Evolutionary conservation across 441 rosid genomes (phyloP).

Genomic region (Lagerstroemia fauriei): DNA sequence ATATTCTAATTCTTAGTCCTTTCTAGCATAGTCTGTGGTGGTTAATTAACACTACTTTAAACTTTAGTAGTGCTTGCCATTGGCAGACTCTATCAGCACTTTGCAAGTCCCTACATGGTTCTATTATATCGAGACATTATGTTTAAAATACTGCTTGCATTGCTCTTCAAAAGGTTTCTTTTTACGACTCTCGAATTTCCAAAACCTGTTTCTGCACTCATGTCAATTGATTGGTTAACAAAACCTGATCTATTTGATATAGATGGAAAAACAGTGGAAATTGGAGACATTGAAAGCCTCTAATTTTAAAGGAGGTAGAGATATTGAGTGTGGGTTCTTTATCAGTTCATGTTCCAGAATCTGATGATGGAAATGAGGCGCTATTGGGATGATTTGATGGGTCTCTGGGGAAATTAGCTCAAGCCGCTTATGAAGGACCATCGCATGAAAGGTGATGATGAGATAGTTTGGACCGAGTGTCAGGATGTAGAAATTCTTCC

Average conservation of each 20-base stretch:
- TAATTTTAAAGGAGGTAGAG: conserved; percentile 56
- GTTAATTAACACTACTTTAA: no score
- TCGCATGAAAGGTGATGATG: conserved; percentile 38
- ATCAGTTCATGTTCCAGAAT: conserved; percentile 22
- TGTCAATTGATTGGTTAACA: conserved; percentile 18
- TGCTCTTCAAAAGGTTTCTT: conserved; percentile 55
- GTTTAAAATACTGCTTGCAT: conserved; percentile 60
- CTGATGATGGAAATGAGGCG: conserved; percentile 19
- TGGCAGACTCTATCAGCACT: no score
- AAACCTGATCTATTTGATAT: no score
- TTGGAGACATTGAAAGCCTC: conserved; percentile 45
- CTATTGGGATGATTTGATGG: conserved; percentile 30
- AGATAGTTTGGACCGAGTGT: conserved; percentile 27
- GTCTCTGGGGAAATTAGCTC: conserved; percentile 25
- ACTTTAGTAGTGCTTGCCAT: no score
- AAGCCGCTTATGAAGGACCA: conserved; percentile 47
- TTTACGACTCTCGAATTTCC: background rate
- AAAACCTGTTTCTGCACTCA: background rate
- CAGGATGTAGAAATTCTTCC: conserved; percentile 45
- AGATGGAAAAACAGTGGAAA: no score
- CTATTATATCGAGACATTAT: no score
- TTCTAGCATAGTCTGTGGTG: no score
- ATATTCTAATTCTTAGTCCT: no score
- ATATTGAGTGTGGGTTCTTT: conserved; percentile 47
- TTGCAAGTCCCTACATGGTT: no score